Base-by-base conservation (phyloP, 148 eudicot species). In the Talinum fruticosum region DNA sequence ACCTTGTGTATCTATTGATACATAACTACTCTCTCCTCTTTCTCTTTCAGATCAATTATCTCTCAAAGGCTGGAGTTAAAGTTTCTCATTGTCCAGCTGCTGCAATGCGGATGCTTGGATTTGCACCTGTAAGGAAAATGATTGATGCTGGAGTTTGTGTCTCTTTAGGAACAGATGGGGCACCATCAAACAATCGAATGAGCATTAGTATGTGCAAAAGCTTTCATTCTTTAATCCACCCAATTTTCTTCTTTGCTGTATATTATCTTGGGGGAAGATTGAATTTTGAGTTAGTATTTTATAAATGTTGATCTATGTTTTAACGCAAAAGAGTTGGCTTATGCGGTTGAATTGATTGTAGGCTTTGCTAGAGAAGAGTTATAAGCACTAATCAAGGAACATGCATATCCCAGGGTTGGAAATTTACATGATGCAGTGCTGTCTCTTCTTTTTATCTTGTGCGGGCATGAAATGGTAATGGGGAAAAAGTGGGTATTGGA, bases 21-120 rank as follows among this genome's bases (percentile, higher is more conserved):
- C 29, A 23, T 49, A 29, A 75, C 53, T 80, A 32, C 41, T 29
- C 16, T 44, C 33, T 59, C 30, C 30, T 51, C n/a, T 78, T 26
- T 73, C 75, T 13, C 33, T 80, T 69, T 72, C 90, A 94, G 98
- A 83, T 94, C 75, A 83, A 83, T 72, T 86, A 85, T 80, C 87
- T 94, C 62, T 86, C 94, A 32, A 86, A 78, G 78, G 89, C 92
- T 71, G 96, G 90, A 41, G 96, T 91, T 21, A 94, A 94, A 84
- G 92, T 94, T 71, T 90, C 98, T 75, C 97, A 94, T 75, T 94
- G 98, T 82, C 98, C 98, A 69, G 98, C 98, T 88, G 82, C 98
- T 68, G 98, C 97, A 37, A 92, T 94, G 97, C 90, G 87, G 74
- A 90, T 92, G 98, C 97, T 94, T 75, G 98, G 98, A 75, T 94